Evolutionary conservation across 805 yeast species (phyloP).

Genomic region (Lachancea thermotolerans): DNA sequence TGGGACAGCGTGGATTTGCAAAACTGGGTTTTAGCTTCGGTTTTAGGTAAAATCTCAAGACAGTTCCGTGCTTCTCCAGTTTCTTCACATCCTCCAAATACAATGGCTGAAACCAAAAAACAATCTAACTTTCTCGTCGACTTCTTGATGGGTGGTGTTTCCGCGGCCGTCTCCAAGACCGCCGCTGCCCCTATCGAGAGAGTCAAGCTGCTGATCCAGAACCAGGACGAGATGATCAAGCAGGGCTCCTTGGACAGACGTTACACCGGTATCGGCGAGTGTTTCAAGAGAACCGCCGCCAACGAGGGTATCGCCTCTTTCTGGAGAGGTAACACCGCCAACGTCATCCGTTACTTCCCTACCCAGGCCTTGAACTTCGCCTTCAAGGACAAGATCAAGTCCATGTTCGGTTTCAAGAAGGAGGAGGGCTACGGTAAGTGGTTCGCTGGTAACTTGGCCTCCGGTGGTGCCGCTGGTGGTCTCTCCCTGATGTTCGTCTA

Average conservation of each 20-base stretch:
- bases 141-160: constrained; percentile 97
- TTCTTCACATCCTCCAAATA: neutral
- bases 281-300: constrained; percentile 91
- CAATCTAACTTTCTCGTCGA: constrained; percentile 48
- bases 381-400: constrained; percentile 95
- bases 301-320: constrained; percentile 88
- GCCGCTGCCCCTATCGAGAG: constrained; percentile 98
- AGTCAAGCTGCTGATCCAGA: constrained; percentile 92
- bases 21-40: neutral
- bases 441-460: constrained; percentile 97
- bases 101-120: constrained; percentile 22
- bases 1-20: neutral
- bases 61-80: too few species aligned
- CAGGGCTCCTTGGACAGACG: constrained; percentile 87
- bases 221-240: constrained; percentile 97
- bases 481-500: constrained; percentile 87
- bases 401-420: constrained; percentile 95
- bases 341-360: constrained; percentile 98
- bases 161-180: constrained; percentile 97
- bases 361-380: constrained; percentile 98
- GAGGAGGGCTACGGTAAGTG: constrained; percentile 86
- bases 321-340: constrained; percentile 99
- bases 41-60: neutral
- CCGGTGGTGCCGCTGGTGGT: constrained; percentile 99
- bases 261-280: constrained; percentile 87